Percentiles rank a stretch among this genome's conserved stretches.
phyloP scores from a whole-genome alignment of 192 early-diverging fungal species.

The Entomortierella beljakovae region DNA sequence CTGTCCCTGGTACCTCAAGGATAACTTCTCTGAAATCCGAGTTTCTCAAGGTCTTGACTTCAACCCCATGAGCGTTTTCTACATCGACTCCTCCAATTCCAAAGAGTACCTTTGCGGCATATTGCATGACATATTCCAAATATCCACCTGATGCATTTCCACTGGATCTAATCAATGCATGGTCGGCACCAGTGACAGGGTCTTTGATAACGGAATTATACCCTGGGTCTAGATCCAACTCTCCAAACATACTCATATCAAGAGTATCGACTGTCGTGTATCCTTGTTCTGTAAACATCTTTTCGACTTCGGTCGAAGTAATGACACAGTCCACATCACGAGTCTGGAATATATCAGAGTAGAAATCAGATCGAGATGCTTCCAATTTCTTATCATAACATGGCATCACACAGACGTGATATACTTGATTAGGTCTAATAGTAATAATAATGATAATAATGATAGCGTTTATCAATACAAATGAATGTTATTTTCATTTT shows the following conservation, averaged over 20 bases:
- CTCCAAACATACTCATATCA: constrained; percentile 63
- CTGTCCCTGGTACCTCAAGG: constrained; percentile 49
- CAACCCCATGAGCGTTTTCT: constrained; percentile 66
- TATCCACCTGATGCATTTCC: constrained; percentile 94
- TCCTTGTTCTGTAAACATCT: constrained; percentile 80
- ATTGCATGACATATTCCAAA: constrained; percentile 86
- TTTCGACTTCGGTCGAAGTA: constrained; percentile 93
- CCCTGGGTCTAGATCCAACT: constrained; percentile 50
- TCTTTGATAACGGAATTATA: constrained; percentile 57
- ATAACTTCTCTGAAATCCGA: constrained; percentile 83
- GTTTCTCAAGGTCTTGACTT: constrained; percentile 81
- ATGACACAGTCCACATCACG: constrained; percentile 98
- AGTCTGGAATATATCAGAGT: constrained; percentile 80
- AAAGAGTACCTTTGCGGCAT: constrained; percentile 86
- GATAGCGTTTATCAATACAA: neutral
- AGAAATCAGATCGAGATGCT: constrained; percentile 94
- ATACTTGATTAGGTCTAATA: constrained; percentile 77
- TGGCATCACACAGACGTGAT: constrained; percentile 96
- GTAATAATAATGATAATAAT: neutral
- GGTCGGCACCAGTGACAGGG: constrained; percentile 26
- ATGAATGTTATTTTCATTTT: neutral
- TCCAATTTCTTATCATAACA: constrained; percentile 99
- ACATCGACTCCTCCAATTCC: constrained; percentile 69
- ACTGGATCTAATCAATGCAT: constrained; percentile 66
- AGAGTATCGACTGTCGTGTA: constrained; percentile 9